phyloP scores from a whole-genome alignment of 805 yeast genomes.

The Millerozyma acaciae region DNA sequence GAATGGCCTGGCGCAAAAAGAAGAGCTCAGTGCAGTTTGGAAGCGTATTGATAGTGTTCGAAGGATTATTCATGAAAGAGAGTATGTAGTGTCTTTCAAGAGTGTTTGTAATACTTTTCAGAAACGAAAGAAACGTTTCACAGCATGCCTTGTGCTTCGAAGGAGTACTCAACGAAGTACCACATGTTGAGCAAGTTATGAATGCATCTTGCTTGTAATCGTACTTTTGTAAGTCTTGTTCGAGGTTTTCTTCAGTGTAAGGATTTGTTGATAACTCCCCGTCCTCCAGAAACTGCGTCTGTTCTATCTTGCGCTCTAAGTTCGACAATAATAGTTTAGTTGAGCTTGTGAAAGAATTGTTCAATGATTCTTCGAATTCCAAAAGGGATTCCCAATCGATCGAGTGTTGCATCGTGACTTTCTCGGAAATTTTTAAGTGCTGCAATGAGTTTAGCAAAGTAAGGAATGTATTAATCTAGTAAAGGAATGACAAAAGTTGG shows the following conservation, averaged over 20 bases:
- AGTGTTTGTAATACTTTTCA: conserved; percentile 2
- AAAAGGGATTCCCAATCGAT: conserved; percentile 25
- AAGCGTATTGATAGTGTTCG: conserved; percentile 41
- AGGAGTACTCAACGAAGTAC: conserved; percentile 15
- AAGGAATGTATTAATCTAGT: no score
- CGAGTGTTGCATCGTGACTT: conserved; percentile 3
- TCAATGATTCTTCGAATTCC: conserved; percentile 34
- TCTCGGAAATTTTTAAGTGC: no score
- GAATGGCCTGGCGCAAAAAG: conserved; percentile 42
- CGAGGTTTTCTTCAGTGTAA: conserved; percentile 14
- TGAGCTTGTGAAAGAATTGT: conserved; percentile 13
- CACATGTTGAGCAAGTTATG: conserved; percentile 30
- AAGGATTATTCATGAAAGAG: conserved; percentile 40
- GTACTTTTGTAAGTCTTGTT: conserved; percentile 14
- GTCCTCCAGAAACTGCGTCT: conserved; percentile 11
- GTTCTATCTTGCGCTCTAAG: conserved; percentile 25
- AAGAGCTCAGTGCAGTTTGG: conserved; percentile 47
- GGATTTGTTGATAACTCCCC: conserved; percentile 6
- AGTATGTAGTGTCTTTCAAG: conserved; percentile 43
- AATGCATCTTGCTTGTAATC: conserved; percentile 27
- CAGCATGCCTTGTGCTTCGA: conserved; percentile 21
- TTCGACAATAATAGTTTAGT: conserved; percentile 19
- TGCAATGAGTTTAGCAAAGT: no score
- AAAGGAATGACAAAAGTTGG: no score
- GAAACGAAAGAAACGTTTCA: conserved; percentile 15